Evolutionary conservation across 2,329 filamentous ascomycete species (phyloP), one percentile per base, ranked within the genome.

Genomic region (Leptographium flavum): DNA sequence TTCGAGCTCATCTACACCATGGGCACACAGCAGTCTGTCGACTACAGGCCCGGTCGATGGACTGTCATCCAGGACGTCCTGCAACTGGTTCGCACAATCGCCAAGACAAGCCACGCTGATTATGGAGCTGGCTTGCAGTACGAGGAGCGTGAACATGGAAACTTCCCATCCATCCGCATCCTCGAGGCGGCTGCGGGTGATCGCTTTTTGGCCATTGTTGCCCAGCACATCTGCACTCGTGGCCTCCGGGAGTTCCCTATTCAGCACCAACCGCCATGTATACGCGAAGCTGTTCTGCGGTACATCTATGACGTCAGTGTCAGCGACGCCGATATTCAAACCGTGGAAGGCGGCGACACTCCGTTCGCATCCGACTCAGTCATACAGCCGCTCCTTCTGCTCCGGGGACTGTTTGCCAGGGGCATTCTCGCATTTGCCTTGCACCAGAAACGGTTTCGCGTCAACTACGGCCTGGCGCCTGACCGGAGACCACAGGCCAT

Each of bases 1-100:
- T 79, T 78, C 33, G 75, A 83, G 52, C 56, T 82, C 0, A 63
- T 82, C 2, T 82, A 83, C 47, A 79, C 76, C 0, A 70, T 81
- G 52, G 79, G 77, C 0, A 48, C 55, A 0, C 72, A 78, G 47
- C 53, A 56, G 1, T 50, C 67, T 0, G 61, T 79, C 0, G 71
- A 81, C 5, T 60, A 69, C 11, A 66, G 67, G 39, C 72, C 73
- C 0, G 57, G 70, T 2, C 61, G 81, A 5, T 84, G 79, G 80
- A 50, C 53, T 0, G 50, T 74, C 0, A 66, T 76, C 1, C 71
- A 82, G 32, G 53, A 68, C 2, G 51, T 83, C 13, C 19, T n/a
- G 10, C 13, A 15, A 21, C 21, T n/a, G 11, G 22, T 23, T 21
- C 22, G 13, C 21, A 37, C 11, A 5, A 21, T 32, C n/a, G 31